Percentiles rank a stretch among this genome's conserved stretches.
These are phyloP conservation scores for Alternaria triticimaculans DNA, from an alignment of 2,329 filamentous ascomycete genomes.

Conservation along the genomic window DNA sequence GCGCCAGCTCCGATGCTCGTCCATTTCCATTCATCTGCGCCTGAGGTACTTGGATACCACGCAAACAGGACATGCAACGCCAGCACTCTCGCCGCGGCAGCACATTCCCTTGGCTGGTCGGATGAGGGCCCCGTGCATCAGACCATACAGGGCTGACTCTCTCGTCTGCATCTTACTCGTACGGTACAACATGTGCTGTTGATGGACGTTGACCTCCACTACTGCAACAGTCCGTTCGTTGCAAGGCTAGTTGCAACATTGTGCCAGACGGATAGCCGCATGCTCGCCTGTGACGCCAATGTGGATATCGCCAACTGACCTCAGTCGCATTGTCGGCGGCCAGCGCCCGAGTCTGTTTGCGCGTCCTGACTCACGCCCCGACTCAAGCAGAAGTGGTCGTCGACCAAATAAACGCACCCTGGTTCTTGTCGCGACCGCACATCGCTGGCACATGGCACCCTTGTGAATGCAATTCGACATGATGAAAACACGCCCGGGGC, in stretches of 20 bases:
- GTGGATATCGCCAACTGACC: neutral
- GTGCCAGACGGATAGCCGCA: neutral
- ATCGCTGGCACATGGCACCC: constrained; percentile 48
- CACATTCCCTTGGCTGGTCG: neutral
- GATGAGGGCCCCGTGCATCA: constrained; percentile 32
- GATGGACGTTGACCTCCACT: constrained; percentile 3
- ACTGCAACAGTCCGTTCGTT: constrained; percentile 7
- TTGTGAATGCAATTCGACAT: constrained; percentile 23
- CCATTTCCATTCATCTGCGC: constrained; percentile 13
- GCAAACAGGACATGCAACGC: constrained; percentile 18
- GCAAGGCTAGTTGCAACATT: constrained; percentile 12
- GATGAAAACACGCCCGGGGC: neutral
- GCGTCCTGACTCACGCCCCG: constrained; percentile 15
- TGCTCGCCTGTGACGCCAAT: neutral
- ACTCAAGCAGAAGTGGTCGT: constrained; percentile 4
- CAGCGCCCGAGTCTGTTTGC: constrained; percentile 2
- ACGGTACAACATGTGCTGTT: constrained; percentile 22
- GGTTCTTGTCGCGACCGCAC: constrained; percentile 21
- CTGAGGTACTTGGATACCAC: constrained; percentile 16
- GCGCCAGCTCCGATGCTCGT: constrained; percentile 17
- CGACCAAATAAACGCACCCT: constrained; percentile 23
- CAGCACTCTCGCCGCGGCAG: neutral
- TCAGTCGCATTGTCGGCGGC: neutral
- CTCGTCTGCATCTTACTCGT: constrained; percentile 7
- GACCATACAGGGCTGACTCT: constrained; percentile 30